A percentile compares a stretch with the other conserved stretches of the same genome.
Evolutionary conservation across 2,329 filamentous ascomycete genomes (phyloP).

Genomic region (Xenosphaeropsis pyriputrescens): DNA sequence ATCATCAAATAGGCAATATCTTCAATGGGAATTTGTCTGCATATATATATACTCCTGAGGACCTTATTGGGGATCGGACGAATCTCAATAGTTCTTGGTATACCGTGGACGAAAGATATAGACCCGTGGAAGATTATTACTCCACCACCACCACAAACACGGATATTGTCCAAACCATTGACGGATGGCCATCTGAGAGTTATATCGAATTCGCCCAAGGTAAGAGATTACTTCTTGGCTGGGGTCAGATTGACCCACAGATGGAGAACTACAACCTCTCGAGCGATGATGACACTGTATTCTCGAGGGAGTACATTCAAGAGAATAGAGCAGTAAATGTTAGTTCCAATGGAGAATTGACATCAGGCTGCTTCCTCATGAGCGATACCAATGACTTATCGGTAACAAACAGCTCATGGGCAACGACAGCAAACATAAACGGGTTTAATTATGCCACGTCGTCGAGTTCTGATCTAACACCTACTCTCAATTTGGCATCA

Average conservation of each 20-base stretch:
- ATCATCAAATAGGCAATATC: slow-evolving; percentile 28
- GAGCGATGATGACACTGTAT: slow-evolving; percentile 34
- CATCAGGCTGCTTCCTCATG: slow-evolving; percentile 37
- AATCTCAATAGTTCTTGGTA: slow-evolving; percentile 47
- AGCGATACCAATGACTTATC: slow-evolving; percentile 23
- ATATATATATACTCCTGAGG: slow-evolving; percentile 36
- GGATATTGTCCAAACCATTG: slow-evolving; percentile 27
- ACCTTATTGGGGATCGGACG: slow-evolving; percentile 32
- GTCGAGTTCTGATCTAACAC: slow-evolving; percentile 9
- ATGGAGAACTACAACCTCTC: slow-evolving; percentile 38
- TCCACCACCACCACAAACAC: slow-evolving; percentile 19
- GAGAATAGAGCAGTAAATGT: slow-evolving; percentile 18
- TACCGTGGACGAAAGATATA: slow-evolving; percentile 21
- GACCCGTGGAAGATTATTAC: slow-evolving; percentile 37
- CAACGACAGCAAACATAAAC: slow-evolving; percentile 18
- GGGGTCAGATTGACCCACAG: slow-evolving; percentile 40
- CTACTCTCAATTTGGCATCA: slow-evolving; percentile 18
- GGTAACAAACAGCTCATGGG: slow-evolving; percentile 37
- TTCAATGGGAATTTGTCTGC: slow-evolving; percentile 30
- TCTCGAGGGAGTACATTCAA: slow-evolving; percentile 28
- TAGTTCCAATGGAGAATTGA: slow-evolving; percentile 23
- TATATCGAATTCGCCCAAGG: slow-evolving; percentile 37
- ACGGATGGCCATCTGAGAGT: slow-evolving; percentile 50
- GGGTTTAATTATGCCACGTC: slow-evolving; percentile 14
- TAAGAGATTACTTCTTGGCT: slow-evolving; percentile 38